phyloP scores from a whole-genome alignment of 2,329 filamentous ascomycete species.

The Epicoccum nigrum region DNA sequence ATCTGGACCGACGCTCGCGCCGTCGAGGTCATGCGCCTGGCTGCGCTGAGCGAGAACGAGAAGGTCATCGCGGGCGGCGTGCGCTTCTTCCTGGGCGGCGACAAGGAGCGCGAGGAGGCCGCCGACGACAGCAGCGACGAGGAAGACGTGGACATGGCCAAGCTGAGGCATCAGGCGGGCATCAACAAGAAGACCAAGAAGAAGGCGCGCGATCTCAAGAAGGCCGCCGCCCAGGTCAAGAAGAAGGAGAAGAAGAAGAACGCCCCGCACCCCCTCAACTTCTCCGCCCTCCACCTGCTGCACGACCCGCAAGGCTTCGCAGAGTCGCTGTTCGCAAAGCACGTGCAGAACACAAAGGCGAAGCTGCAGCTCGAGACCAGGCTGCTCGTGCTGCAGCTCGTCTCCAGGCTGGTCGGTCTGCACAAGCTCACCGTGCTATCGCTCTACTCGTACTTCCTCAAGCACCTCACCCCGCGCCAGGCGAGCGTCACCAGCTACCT shows the following conservation, averaged over 20 bases:
- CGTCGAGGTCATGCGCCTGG: slow-evolving; percentile 98
- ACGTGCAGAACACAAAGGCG: slow-evolving; percentile 84
- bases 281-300: slow-evolving; percentile 90
- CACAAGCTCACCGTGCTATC: slow-evolving; percentile 90
- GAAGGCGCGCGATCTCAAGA: slow-evolving; percentile 77
- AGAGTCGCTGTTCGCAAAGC: slow-evolving; percentile 86
- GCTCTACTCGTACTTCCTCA: slow-evolving; percentile 96
- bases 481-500: slow-evolving; percentile 91
- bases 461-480: slow-evolving; percentile 84
- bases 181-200: slow-evolving; percentile 99
- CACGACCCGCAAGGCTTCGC: slow-evolving; percentile 95
- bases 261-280: slow-evolving; percentile 87
- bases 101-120: slow-evolving; percentile 92
- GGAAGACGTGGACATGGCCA: slow-evolving; percentile 76
- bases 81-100: slow-evolving; percentile 92
- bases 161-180: slow-evolving; percentile 80
- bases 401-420: slow-evolving; percentile 87
- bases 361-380: slow-evolving; percentile 89
- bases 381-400: slow-evolving; percentile 85
- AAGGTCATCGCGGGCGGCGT: slow-evolving; percentile 90
- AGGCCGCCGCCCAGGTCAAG: slow-evolving; percentile 82
- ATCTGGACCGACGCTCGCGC: slow-evolving; percentile 94
- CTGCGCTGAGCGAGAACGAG: slow-evolving; percentile 84
- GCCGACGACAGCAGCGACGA: slow-evolving; percentile 82
- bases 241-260: slow-evolving; percentile 83